These are phyloP conservation scores for Suillus alpinus DNA, from an alignment of 768 basidiomycete genomes.

Conservation along the genomic window DNA sequence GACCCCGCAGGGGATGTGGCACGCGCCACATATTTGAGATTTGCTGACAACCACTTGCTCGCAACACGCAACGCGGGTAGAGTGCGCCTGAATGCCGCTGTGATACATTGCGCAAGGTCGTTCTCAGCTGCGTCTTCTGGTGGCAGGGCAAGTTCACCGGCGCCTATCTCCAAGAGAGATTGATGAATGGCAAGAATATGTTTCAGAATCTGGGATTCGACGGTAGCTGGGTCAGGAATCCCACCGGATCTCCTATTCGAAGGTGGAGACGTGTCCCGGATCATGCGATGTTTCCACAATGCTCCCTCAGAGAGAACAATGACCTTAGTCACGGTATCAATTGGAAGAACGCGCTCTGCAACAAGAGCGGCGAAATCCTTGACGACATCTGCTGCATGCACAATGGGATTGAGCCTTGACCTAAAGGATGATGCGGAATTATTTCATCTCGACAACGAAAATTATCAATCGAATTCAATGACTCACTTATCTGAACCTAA, in stretches of 20 bases:
- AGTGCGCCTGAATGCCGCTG: constrained; percentile 80
- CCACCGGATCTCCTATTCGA: constrained; percentile 24
- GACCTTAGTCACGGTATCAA: constrained; percentile 73
- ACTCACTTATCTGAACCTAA: constrained; percentile 53
- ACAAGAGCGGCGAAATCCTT: constrained; percentile 61
- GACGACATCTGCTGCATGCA: constrained; percentile 47
- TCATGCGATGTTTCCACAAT: constrained; percentile 81
- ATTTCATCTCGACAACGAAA: constrained; percentile 6
- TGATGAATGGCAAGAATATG: constrained; percentile 68
- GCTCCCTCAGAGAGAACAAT: constrained; percentile 76
- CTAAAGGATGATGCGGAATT: constrained; percentile 5
- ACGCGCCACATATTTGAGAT: constrained; percentile 64
- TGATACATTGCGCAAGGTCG: constrained; percentile 78
- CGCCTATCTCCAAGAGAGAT: constrained; percentile 63
- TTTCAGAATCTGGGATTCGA: constrained; percentile 64
- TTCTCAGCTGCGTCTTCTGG: constrained; percentile 52
- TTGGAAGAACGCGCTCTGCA: constrained; percentile 65
- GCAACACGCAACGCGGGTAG: constrained; percentile 85
- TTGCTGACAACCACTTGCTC: constrained; percentile 84
- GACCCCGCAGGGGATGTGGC: constrained; percentile 35
- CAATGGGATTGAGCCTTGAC: constrained; percentile 43
- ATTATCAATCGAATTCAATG: neutral
- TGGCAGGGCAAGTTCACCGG: constrained; percentile 54
- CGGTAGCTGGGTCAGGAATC: constrained; percentile 28
- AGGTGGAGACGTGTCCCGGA: constrained; percentile 44